Base-by-base conservation (phyloP, 345 rosid genomes). In the Viola odorata region DNA sequence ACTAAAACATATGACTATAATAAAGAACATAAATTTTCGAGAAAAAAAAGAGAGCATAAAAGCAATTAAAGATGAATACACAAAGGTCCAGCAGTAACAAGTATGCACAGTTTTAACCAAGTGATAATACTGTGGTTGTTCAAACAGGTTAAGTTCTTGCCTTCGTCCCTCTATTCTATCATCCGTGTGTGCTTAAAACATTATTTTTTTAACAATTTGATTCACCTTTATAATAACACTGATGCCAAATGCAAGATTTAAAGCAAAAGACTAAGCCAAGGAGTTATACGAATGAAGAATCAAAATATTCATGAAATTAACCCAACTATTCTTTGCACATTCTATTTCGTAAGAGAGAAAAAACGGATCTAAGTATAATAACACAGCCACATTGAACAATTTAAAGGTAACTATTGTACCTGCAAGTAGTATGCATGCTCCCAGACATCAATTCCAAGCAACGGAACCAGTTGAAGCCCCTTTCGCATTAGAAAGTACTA, bases 351-450 rank as follows among this genome's bases (percentile, higher is more conserved):
- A 54, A 12, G 15, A 6, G 10, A 50, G 37, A 15, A 38, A 40
- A 58, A 57, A 39, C 3, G 38, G 7, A 57, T 38, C 8, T 4
- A 14, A 50, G 11, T 5, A 11, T 12, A 38, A 45, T 45, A 53
- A 14, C 54, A 36, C 23, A 40, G 50, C 32, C 7, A 32, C 11
- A 68, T 32, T 23, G 39, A n/a, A 51, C 47, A 45, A 16, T 44
- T 67, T 55, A 36, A n/a, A n/a, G n/a, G 45, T 8, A 60, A 47
- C 52, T 5, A 0, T 5, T 55, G 72, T 72, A 94, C 99, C 95
- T 94, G 99, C 41, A 94, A 75, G 71, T 94, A 94, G 80, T 94
- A 94, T 40, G 97, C 99, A 73, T 94, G 99, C 82, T 94, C 99
- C 99, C 97, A 94, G 38, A 90, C 99, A 79, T 94, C 96, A 66